These are phyloP conservation scores for Byssothecium circinans DNA, from an alignment of 2,329 filamentous ascomycete species.

Conservation along the genomic window DNA sequence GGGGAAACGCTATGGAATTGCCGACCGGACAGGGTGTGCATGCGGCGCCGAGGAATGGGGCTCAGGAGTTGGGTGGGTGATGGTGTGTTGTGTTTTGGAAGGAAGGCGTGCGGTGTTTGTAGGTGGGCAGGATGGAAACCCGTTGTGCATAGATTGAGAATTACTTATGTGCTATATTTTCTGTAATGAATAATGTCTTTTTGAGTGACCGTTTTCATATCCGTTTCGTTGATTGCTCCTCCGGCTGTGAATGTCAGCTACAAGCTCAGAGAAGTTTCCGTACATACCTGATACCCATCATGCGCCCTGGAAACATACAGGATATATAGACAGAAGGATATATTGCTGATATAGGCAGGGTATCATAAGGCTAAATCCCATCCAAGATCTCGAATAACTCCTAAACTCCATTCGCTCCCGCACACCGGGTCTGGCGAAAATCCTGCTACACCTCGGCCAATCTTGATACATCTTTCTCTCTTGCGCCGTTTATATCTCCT, in stretches of 20 bases:
- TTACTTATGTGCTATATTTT: background rate
- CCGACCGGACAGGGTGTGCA: background rate
- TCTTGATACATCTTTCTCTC: background rate
- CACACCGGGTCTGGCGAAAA: background rate
- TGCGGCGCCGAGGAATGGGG: background rate
- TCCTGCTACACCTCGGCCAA: background rate
- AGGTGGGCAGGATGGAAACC: background rate
- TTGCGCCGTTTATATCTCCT: background rate
- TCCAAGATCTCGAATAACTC: background rate
- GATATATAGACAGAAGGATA: background rate
- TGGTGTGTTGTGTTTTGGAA: background rate
- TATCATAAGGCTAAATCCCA: background rate
- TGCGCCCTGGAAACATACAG: background rate
- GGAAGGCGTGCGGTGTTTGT: background rate
- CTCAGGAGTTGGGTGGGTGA: slow-evolving; percentile 1
- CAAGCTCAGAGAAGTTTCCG: background rate
- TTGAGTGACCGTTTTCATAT: too few relatives aligned
- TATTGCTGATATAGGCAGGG: background rate
- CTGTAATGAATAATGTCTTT: too few relatives aligned
- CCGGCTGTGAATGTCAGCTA: too few relatives aligned
- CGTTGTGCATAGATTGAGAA: background rate
- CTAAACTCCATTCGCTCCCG: background rate
- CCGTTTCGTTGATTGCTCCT: too few relatives aligned
- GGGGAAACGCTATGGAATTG: slow-evolving; percentile 2
- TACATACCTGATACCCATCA: background rate